Evolutionary conservation across 2,329 filamentous ascomycete genomes (phyloP), one percentile per base, ranked within the genome.

Genomic region (Calonectria fujianensis): DNA sequence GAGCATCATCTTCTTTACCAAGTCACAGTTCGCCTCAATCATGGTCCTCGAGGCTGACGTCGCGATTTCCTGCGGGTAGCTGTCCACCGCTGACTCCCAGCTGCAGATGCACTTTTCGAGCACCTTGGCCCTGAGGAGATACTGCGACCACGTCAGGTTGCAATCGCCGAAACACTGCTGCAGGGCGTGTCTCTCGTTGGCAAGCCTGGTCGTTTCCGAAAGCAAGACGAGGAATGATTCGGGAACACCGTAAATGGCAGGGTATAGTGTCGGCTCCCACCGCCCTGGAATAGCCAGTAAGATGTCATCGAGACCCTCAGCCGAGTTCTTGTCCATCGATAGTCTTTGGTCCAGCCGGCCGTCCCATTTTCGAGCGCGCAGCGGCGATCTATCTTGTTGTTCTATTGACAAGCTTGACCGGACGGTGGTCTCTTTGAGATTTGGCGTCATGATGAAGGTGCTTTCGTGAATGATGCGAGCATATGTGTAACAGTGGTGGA

Each of bases 211-310:
- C 13, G 48, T 37, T 37, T 67, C 45, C 8, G 64, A 67, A 27
- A 67, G 64, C 20, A 67, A 13, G n/a, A 67, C 41, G 10, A 67
- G 48, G n/a, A 67, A 67, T 29, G 64, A 67, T 31, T 67, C 64
- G 20, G 64, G 64, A 6, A 67, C 48, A 4, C 48, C 64, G 45
- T 67, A 67, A 24, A 67, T 52, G 3, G 41, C 41, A 4, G 45
- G 45, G 20, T 67, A 67, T 10, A 67, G 11, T 18, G 64, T 51
- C n/a, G 31, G 29, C 45, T 37, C 45, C 64, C 64, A 67, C 11
- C 41, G 64, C 1, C 64, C 64, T 9, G 64, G 64, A 10, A 51
- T 67, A 9, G 27, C 45, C 13, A 67, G 31, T 5, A 51, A n/a
- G 20, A 67, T 37, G 18, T 67, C 64, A 31, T 67, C 29, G 3